Evolutionary conservation across 2,329 filamentous ascomycete species (phyloP).

Genomic region (Cladorrhinum sp.): DNA sequence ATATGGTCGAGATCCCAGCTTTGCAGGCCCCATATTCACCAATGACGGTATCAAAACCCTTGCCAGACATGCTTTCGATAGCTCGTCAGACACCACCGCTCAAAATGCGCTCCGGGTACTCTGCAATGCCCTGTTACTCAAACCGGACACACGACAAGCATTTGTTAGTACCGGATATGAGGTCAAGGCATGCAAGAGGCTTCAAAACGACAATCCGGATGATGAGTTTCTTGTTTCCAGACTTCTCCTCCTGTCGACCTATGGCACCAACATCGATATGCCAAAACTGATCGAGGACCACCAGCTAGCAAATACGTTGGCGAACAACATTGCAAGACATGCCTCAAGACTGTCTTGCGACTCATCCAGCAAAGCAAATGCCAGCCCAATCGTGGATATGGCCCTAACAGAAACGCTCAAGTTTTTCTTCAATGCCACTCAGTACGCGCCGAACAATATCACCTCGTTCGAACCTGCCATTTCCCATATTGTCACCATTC

Average conservation of each 20-base stretch:
- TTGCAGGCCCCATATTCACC: slow-evolving; percentile 83
- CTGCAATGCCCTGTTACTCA: slow-evolving; percentile 77
- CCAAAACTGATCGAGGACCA: slow-evolving; percentile 63
- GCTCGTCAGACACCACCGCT: slow-evolving; percentile 58
- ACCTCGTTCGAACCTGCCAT: slow-evolving; percentile 65
- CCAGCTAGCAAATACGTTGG: slow-evolving; percentile 65
- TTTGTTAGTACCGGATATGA: slow-evolving; percentile 70
- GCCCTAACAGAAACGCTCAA: slow-evolving; percentile 82
- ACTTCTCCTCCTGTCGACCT: slow-evolving; percentile 77
- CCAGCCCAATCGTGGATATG: slow-evolving; percentile 68
- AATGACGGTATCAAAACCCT: slow-evolving; percentile 74
- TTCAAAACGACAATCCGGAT: slow-evolving; percentile 70
- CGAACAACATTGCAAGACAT: slow-evolving; percentile 69
- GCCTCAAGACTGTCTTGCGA: slow-evolving; percentile 42
- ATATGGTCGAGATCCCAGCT: slow-evolving; percentile 66
- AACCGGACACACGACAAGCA: slow-evolving; percentile 64
- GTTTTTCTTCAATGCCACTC: slow-evolving; percentile 82
- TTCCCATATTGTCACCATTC: slow-evolving; percentile 66
- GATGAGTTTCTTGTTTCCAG: slow-evolving; percentile 84
- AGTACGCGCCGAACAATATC: slow-evolving; percentile 63
- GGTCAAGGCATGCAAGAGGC: slow-evolving; percentile 63
- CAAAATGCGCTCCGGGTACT: slow-evolving; percentile 77
- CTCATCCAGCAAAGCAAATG: slow-evolving; percentile 30
- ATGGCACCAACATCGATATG: slow-evolving; percentile 68
- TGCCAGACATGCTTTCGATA: slow-evolving; percentile 69